Conservation (phyloP, 208 protist species). For the Acanthamoeba comandoni region DNA sequence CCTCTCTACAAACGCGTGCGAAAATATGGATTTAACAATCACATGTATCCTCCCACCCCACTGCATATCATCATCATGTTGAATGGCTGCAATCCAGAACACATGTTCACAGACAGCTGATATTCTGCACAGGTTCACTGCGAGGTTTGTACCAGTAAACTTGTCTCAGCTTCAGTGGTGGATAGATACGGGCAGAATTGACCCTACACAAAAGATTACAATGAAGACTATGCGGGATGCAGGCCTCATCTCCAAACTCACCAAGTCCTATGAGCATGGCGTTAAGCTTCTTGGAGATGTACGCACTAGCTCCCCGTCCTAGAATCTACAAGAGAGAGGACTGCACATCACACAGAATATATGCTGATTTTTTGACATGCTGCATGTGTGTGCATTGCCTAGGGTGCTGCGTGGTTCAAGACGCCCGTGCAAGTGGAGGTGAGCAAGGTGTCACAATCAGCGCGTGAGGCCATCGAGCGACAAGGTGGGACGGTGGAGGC, state of each 20-base stretch:
- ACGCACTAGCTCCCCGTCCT: not conserved
- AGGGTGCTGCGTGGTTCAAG: not conserved
- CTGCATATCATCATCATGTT: no score
- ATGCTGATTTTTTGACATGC: not conserved
- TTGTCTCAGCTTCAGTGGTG: slow-evolving; percentile 66
- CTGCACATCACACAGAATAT: not conserved
- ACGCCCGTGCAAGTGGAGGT: slow-evolving; percentile 38
- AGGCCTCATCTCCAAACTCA: slow-evolving; percentile 41
- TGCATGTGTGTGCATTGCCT: not conserved
- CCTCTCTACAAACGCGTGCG: slow-evolving; percentile 71
- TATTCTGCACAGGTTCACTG: not conserved
- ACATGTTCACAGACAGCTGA: not conserved
- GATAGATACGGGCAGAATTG: slow-evolving; percentile 63
- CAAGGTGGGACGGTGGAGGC: slow-evolving; percentile 45
- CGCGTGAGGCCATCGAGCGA: slow-evolving; percentile 71
- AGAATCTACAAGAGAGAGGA: not conserved
- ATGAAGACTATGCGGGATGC: slow-evolving; percentile 57
- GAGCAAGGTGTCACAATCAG: slow-evolving; percentile 50
- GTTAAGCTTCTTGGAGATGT: slow-evolving; percentile 66
- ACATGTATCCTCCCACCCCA: not conserved
- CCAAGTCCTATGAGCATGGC: slow-evolving; percentile 40
- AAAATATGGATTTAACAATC: slow-evolving; percentile 77
- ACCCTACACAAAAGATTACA: slow-evolving; percentile 64
- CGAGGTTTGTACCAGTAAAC: slow-evolving; percentile 40
- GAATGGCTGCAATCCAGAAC: no score